These are phyloP conservation scores for Emericellopsis terricola DNA, from an alignment of 495 filamentous ascomycete genomes.

Conservation along the genomic window DNA sequence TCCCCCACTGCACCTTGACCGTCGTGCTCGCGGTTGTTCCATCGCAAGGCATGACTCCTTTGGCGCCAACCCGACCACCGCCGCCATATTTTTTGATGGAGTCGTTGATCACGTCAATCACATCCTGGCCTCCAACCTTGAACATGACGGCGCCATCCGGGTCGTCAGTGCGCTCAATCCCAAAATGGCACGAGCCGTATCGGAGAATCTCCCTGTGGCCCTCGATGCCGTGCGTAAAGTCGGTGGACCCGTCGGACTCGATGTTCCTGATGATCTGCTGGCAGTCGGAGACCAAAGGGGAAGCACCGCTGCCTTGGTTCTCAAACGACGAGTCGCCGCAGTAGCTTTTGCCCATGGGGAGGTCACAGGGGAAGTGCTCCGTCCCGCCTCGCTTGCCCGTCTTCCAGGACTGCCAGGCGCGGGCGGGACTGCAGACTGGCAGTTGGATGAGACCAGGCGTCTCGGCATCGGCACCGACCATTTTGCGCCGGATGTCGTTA, in stretches of 20 bases:
- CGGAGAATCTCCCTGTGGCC: constrained; percentile 5
- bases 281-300: constrained; percentile 13
- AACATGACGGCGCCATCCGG: constrained; percentile 5
- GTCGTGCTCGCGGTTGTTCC: constrained; percentile 5
- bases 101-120: constrained; percentile 12
- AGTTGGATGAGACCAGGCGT: constrained; percentile 13
- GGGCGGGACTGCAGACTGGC: constrained; percentile 14
- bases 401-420: constrained; percentile 8
- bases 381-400: too few relatives aligned
- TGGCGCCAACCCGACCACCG: constrained; percentile 10
- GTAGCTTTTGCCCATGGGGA: constrained; percentile 6
- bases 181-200: constrained; percentile 5
- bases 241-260: constrained; percentile 6
- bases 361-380: constrained; percentile 16
- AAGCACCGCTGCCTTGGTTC: constrained; percentile 12
- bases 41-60: constrained; percentile 11
- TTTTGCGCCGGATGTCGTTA: too few relatives aligned
- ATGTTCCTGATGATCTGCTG: constrained; percentile 15
- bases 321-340: constrained; percentile 11
- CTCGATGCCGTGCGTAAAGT: constrained; percentile 3
- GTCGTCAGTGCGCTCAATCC: constrained; percentile 3
- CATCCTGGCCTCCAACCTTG: constrained; percentile 10
- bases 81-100: constrained; percentile 7
- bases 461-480: constrained; percentile 13
- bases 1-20: constrained; percentile 8